These are phyloP conservation scores for Chlorella sorokiniana DNA, from an alignment of 139 green algal species.

Conservation along the genomic window DNA sequence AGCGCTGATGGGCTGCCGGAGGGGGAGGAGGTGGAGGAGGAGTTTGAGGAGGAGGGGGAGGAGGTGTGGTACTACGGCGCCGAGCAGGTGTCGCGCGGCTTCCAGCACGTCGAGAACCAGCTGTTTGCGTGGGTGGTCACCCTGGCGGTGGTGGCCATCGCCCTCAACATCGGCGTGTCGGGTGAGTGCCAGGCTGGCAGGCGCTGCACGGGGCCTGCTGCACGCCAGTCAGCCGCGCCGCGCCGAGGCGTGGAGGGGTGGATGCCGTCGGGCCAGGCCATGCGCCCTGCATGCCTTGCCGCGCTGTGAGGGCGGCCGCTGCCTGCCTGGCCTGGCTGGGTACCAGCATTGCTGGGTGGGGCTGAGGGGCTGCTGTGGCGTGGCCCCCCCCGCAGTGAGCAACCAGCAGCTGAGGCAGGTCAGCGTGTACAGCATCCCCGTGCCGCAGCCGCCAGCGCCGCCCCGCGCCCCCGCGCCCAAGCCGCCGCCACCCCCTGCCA, in stretches of 20 bases:
- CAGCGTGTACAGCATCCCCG: background rate
- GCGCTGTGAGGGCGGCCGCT: too few species aligned
- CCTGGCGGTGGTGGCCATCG: background rate
- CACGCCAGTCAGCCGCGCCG: background rate
- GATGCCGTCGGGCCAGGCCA: too few species aligned
- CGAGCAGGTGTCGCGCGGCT: background rate
- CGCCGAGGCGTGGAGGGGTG: too few species aligned
- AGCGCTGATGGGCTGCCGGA: background rate
- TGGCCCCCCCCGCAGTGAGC: background rate
- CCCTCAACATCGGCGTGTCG: constrained; percentile 18
- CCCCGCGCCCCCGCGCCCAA: too few species aligned
- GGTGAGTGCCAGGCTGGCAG: background rate
- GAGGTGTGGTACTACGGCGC: constrained; percentile 18
- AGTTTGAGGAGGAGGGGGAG: background rate
- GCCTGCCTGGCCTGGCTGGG: too few species aligned
- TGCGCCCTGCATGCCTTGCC: too few species aligned
- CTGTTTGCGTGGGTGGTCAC: constrained; percentile 1
- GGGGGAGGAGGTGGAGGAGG: background rate
- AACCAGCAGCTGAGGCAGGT: background rate
- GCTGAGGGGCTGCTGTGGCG: too few species aligned
- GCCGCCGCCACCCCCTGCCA: too few species aligned
- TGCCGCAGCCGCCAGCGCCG: background rate
- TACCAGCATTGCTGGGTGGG: too few species aligned
- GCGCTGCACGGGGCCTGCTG: background rate
- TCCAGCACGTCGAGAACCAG: constrained; percentile 13